Percentiles rank a stretch among this genome's conserved stretches.
These are phyloP conservation scores for Candida michaelii DNA, from an alignment of 805 yeast genomes.

Conservation along the genomic window DNA sequence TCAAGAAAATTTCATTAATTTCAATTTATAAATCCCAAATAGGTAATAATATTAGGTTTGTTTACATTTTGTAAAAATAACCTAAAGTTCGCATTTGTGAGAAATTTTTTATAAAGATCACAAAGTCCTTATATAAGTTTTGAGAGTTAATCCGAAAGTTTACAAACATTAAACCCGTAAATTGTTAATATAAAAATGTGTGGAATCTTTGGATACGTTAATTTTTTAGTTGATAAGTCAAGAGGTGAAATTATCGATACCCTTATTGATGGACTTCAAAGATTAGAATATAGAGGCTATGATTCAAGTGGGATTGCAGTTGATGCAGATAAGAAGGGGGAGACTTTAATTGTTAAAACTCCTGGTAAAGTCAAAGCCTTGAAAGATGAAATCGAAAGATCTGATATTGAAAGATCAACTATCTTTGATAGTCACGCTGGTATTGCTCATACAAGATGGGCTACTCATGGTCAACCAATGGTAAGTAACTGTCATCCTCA, in stretches of 20 bases:
- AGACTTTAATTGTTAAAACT: slow-evolving; percentile 73
- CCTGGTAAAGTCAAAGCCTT: slow-evolving; percentile 90
- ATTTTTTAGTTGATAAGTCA: slow-evolving; percentile 86
- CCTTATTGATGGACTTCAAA: slow-evolving; percentile 76
- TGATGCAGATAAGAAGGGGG: slow-evolving; percentile 79
- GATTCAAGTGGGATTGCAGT: slow-evolving; percentile 97
- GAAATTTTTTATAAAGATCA: slow-evolving; percentile 9
- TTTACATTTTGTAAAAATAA: slow-evolving; percentile 11
- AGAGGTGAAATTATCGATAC: slow-evolving; percentile 92
- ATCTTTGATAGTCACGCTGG: slow-evolving; percentile 86
- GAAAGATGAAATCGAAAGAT: slow-evolving; percentile 57
- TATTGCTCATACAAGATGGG: slow-evolving; percentile 99
- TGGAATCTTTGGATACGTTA: slow-evolving; percentile 98
- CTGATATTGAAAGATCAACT: slow-evolving; percentile 56
- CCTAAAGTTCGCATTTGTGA: slow-evolving; percentile 5
- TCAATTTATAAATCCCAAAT: slow-evolving; percentile 4
- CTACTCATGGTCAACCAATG: slow-evolving; percentile 96
- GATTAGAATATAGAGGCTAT: slow-evolving; percentile 96
- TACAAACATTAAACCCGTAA: neutral
- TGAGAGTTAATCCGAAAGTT: neutral
- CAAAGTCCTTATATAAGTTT: slow-evolving; percentile 2
- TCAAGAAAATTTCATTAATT: neutral
- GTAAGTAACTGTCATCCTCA: slow-evolving; percentile 93
- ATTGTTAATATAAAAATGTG: slow-evolving; percentile 30
- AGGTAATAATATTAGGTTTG: slow-evolving; percentile 10